phyloP scores from a whole-genome alignment of 202 grass and related monocot species.

The Zizania palustris region DNA sequence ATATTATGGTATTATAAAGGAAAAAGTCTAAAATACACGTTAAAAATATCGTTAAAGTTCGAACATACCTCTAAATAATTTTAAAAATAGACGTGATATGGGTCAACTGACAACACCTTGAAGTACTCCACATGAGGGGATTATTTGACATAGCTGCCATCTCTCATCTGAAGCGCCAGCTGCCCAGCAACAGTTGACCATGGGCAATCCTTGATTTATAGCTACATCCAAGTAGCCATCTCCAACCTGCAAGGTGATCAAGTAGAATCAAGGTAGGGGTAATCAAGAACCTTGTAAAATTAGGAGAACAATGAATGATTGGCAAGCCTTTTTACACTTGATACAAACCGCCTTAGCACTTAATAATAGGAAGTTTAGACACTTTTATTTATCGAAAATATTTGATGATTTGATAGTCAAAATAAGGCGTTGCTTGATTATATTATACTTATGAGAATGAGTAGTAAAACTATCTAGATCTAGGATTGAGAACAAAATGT shows the following conservation, averaged over 20 bases:
- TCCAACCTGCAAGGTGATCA: conserved; percentile 63
- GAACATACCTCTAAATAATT: too few species aligned
- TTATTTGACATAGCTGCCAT: conserved; percentile 72
- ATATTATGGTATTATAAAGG: too few species aligned
- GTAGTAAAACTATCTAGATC: too few species aligned
- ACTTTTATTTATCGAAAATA: too few species aligned
- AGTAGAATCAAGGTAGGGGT: neutral
- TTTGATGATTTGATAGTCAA: too few species aligned
- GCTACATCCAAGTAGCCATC: conserved; percentile 94
- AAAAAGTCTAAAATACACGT: too few species aligned
- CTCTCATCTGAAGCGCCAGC: conserved; percentile 73
- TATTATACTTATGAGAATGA: too few species aligned
- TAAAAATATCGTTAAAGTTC: too few species aligned
- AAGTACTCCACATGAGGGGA: conserved; percentile 84
- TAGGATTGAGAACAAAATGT: too few species aligned
- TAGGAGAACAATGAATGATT: conserved; percentile 5
- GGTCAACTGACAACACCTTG: conserved; percentile 56
- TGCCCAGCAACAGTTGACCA: conserved; percentile 51
- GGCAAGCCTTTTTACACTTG: neutral
- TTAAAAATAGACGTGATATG: too few species aligned
- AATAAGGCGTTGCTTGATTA: too few species aligned
- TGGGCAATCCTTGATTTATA: conserved; percentile 83
- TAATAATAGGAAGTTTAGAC: neutral
- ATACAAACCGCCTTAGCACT: neutral
- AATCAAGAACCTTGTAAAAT: neutral